Evolutionary conservation across 108 stramenopile genomes (phyloP).

Genomic region (Ochromonas danica): DNA sequence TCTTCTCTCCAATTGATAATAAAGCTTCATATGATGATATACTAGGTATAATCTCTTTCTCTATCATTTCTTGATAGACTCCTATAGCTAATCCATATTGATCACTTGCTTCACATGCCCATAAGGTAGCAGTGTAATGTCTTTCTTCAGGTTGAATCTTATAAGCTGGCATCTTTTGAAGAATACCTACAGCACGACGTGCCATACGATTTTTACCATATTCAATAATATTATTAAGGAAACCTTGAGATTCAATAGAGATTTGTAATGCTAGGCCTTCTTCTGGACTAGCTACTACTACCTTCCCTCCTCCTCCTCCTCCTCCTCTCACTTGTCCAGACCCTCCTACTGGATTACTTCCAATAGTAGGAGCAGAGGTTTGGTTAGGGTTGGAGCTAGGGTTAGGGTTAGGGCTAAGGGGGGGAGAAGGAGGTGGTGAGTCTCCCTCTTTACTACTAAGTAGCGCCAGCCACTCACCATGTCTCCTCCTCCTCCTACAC

Average conservation of each 20-base stretch:
- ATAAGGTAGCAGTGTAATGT: not conserved
- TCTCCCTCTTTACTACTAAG: no score
- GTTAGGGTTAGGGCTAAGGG: no score
- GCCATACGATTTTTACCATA: constrained; percentile 1
- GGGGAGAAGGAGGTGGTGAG: no score
- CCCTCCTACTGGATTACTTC: no score
- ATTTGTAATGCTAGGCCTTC: not conserved
- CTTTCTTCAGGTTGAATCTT: not conserved
- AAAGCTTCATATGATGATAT: not conserved
- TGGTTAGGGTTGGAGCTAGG: no score
- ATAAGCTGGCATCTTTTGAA: not conserved
- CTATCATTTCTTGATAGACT: not conserved
- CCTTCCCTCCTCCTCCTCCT: no score
- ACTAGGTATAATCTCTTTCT: not conserved
- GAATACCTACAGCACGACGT: not conserved
- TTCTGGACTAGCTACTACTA: no score
- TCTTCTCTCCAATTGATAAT: not conserved
- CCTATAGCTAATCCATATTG: not conserved
- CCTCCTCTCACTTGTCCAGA: no score
- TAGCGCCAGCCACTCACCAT: no score
- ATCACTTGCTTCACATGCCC: constrained; percentile 1
- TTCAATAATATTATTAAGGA: not conserved
- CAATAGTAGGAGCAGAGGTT: no score
- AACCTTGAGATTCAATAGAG: not conserved
- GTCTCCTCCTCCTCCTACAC: no score